Percentiles rank a stretch among this genome's conserved stretches.
Evolutionary conservation across 2,329 filamentous ascomycete genomes (phyloP).

Genomic region (Aspergillus neotritici): DNA sequence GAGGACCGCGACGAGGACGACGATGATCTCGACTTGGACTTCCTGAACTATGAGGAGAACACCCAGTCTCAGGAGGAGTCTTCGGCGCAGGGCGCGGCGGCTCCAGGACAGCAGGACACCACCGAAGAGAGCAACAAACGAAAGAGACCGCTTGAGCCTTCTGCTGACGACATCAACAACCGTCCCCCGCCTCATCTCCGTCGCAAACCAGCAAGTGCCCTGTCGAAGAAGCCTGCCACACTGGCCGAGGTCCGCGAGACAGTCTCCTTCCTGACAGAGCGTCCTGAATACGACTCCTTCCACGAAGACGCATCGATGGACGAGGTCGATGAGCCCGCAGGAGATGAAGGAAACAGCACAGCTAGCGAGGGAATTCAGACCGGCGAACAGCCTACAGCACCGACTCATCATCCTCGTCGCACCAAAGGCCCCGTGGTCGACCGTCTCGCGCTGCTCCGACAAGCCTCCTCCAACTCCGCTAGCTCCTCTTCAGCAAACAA

Average conservation of each 20-base stretch:
- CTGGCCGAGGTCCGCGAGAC: slow-evolving; percentile 78
- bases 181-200: slow-evolving; percentile 58
- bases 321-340: slow-evolving; percentile 44
- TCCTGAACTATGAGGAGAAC: slow-evolving; percentile 50
- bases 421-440: slow-evolving; percentile 41
- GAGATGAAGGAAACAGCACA: slow-evolving; percentile 23
- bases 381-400: slow-evolving; percentile 19
- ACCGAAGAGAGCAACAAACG: slow-evolving; percentile 28
- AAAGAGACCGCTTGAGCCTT: slow-evolving; percentile 38
- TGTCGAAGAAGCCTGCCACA: slow-evolving; percentile 62
- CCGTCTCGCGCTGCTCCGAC: slow-evolving; percentile 39
- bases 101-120: slow-evolving; percentile 18
- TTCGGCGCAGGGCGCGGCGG: slow-evolving; percentile 21
- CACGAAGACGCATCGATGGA: slow-evolving; percentile 49
- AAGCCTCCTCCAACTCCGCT: slow-evolving; percentile 42
- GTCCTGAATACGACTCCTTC: slow-evolving; percentile 51
- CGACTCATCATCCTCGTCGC: slow-evolving; percentile 33
- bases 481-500: slow-evolving; percentile 19
- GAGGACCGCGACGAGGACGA: slow-evolving; percentile 69
- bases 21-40: slow-evolving; percentile 66
- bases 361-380: slow-evolving; percentile 13
- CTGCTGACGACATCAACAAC: slow-evolving; percentile 40
- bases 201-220: slow-evolving; percentile 51
- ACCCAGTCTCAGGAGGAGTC: slow-evolving; percentile 36
- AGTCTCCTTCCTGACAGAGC: slow-evolving; percentile 75